Evolutionary conservation across 2,329 filamentous ascomycete species (phyloP), one percentile per base, ranked within the genome.

Genomic region (Ophidiomyces ophidiicola): DNA sequence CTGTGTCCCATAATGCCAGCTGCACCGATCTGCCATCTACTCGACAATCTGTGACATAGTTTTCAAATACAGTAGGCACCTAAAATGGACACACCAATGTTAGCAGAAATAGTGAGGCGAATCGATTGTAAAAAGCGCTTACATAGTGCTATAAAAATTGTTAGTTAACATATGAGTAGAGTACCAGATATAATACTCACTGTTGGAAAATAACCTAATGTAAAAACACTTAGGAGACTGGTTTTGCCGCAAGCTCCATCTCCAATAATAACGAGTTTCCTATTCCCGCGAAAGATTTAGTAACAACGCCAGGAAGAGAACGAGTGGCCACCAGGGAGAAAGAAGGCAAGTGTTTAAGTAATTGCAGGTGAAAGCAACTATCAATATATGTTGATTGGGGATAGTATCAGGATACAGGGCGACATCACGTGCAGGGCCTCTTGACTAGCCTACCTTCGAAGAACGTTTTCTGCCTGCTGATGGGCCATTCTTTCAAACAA

Each of bases 21-120:
- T 98, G 90, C 26, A 98, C 90, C n/a, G 85, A 94, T 61, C 94
- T 94, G 55, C 90, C 90, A 59, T 98, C 90, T 44, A 98, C 90
- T 66, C 88, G 76, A 64, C 90, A 98, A 66, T 98, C 90, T 52
- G 90, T 98, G 48, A 98, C 90, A 57, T 98, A 98, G 67, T 98
- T 98, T 60, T 98, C 90, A 63, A 98, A 98, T 25, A 98, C 90
- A 32, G 90, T 98, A 1, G 90, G 90, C 36, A 94, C 87, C 80
- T 86, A 60, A 45, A 17, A 15, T 26, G 42, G 39, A 11, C n/a
- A 24, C 6, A 24, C 14, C 26, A 23, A 26, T 4, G 15, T 4
- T 25, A 32, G 47, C 26, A 46, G 41, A 19, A 17, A 43, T 34
- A 24, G 21, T 25, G 24, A n/a, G 31, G 8, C 10, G 21, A 21